Evolutionary conservation across 1,139 yeast species (phyloP), one percentile per base, ranked within the genome.

Genomic region (Geotrichum australiense): DNA sequence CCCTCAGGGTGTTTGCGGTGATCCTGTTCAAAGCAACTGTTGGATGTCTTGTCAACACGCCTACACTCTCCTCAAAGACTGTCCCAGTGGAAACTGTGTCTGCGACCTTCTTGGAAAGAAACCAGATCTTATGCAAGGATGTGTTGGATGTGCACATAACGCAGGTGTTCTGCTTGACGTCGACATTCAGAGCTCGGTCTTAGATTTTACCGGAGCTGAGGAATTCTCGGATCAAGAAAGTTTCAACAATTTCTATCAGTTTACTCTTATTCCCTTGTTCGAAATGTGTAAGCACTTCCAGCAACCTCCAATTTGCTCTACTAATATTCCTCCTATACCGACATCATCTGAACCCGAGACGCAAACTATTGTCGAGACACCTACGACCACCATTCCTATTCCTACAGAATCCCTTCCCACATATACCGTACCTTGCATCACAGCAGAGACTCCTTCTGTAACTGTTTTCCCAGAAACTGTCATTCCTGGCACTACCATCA

Each of bases 31-130:
- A 3, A 21, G 14, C 11, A 40, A 36, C 23, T 43, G 47, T 34
- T 43, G 47, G 47, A 25, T 21, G 15, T 39, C 47, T 24, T 43
- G 47, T 30, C 47, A 43, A 21, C 41, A 37, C 16, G 47, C 44
- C 10, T 36, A 36, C 27, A 43, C 44, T 25, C 29, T 43, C 19
- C 28, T 43, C 21, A 18, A 30, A 6, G 33, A n/a, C 7, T 43
- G 47, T 25, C 32, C 34, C 12, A 34, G 32, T 10, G 20, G 37
- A 11, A 34, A 36, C 30, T 43, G 47, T 43, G 26, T 43, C 15
- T 43, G 47, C 21, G 36, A 31, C 15, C 20, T 28, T 7, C 20
- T 43, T 12, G 27, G 24, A 14, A 20, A 27, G 22, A 32, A 37
- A n/a, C 15, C 27, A 24, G 31, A 28, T 3, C 30, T 37, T 4